Evolutionary conservation across 23 red algal genomes (phyloP).

Genomic region (Gracilaria domingensis): DNA sequence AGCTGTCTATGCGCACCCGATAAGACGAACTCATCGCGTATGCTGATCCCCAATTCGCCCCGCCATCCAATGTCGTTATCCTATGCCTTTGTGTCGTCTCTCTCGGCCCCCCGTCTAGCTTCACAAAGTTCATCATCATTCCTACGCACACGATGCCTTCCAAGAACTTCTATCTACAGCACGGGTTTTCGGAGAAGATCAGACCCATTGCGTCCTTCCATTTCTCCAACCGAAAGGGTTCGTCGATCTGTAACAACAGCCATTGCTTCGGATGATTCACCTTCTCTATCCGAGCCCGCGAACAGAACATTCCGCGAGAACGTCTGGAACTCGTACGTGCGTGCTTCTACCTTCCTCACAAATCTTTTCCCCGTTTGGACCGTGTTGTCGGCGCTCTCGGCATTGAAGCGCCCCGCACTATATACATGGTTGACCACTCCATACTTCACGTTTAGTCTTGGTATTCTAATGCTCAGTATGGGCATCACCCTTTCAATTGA

Average conservation of each 20-base stretch:
- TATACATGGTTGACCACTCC: slow-evolving; percentile 90
- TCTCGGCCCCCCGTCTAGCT: neutral
- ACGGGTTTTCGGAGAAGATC: neutral
- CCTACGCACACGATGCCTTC: neutral
- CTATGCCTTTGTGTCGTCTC: neutral
- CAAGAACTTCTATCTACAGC: neutral
- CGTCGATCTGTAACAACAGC: slow-evolving; percentile 15
- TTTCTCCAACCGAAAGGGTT: neutral
- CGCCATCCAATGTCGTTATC: neutral
- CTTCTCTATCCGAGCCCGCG: neutral
- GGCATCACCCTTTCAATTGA: slow-evolving; percentile 92
- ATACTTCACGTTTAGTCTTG: slow-evolving; percentile 91
- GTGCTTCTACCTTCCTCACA: slow-evolving; percentile 85
- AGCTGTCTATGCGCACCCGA: too few relatives aligned
- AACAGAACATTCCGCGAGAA: neutral
- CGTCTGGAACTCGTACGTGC: slow-evolving; percentile 59
- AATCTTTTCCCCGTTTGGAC: slow-evolving; percentile 99
- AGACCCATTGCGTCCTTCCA: neutral
- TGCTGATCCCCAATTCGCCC: neutral
- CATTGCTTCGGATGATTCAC: neutral
- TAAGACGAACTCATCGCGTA: too few relatives aligned
- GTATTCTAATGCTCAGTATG: slow-evolving; percentile 98
- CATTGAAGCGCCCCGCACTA: slow-evolving; percentile 62
- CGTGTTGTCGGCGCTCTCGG: slow-evolving; percentile 70
- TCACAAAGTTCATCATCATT: neutral